Base-by-base conservation (phyloP, 768 basidiomycete genomes). In the Cubamyces sp. region DNA sequence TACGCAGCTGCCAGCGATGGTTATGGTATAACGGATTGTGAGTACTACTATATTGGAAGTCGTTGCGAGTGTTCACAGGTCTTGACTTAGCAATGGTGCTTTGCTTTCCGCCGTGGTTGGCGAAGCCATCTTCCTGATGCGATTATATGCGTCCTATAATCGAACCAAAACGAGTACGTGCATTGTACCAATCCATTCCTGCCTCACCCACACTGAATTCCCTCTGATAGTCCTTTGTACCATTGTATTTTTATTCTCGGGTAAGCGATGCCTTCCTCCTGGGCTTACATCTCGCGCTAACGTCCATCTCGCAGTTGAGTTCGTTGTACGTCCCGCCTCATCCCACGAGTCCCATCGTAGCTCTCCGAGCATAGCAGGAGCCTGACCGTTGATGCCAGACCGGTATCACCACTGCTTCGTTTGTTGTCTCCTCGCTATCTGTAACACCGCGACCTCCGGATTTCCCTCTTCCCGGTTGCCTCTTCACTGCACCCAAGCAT, bases 111-210 rank as follows among this genome's bases (percentile, higher is more conserved):
- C 50, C 1, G 28, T 62, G 16, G 9, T 62, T 12, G 61, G 61
- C 7, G 61, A 62, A 19, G 54, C 40, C 18, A 57, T 62, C 19
- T 62, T 62, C 41, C 15, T 62, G 21, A 37, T 62, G 61, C 34
- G 61, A 30, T 18, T 62, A 26, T 62, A 62, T 50, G 61, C 61
- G 26, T 51, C 61, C 1, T 62, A 62, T 40, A 41, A 56, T 9
- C 54, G 40, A 2, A 62, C 39, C 30, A 62, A 51, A 18, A 40
- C 37, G 14, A 42, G 61, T 62, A 16, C 41, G 55, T 51, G 16
- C 7, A 7, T 26, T 12, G 40, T 4, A 30, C 9, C 23, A 5
- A 12, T 47, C n/a, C 43, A 18, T 5, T 26, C 43, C 1, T 46
- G 7, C n/a, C 19, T 3, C 5, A 19, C 6, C 2, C 19, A 18